A percentile compares a stretch with the other conserved stretches of the same genome.
These are phyloP conservation scores for Penicillium sp. DNA, from an alignment of 2,329 filamentous ascomycete species.

Conservation along the genomic window DNA sequence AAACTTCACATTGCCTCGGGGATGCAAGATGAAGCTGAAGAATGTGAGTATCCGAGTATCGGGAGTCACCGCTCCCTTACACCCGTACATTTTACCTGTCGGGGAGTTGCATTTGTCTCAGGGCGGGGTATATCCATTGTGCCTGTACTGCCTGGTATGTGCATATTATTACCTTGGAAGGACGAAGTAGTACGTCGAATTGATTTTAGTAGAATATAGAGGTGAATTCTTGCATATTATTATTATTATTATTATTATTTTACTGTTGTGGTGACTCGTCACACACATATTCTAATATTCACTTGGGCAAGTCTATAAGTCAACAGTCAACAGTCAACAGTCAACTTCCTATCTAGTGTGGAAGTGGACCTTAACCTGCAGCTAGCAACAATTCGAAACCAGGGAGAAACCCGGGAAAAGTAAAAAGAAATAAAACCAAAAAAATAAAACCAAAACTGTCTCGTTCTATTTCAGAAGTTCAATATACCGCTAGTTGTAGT, in stretches of 20 bases:
- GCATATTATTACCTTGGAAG: not conserved
- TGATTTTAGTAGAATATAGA: not conserved
- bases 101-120: constrained; percentile 5
- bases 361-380: not conserved
- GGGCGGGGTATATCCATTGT: constrained; percentile 3
- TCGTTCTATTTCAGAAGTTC: too few species aligned
- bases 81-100: not conserved
- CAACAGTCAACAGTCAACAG: not conserved
- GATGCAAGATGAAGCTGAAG: constrained; percentile 6
- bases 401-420: not conserved
- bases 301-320: not conserved
- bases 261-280: not conserved
- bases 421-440: not conserved
- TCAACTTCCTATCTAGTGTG: constrained; percentile 6
- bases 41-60: constrained; percentile 5
- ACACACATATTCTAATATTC: not conserved
- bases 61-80: constrained; percentile 5
- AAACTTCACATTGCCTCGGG: constrained; percentile 2
- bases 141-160: constrained; percentile 3
- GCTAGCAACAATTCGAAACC: constrained; percentile 7
- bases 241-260: too few species aligned
- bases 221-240: not conserved
- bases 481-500: too few species aligned
- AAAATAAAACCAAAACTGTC: too few species aligned
- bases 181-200: not conserved